phyloP scores from a whole-genome alignment of 768 basidiomycete genomes.

The Harrya chromipes region DNA sequence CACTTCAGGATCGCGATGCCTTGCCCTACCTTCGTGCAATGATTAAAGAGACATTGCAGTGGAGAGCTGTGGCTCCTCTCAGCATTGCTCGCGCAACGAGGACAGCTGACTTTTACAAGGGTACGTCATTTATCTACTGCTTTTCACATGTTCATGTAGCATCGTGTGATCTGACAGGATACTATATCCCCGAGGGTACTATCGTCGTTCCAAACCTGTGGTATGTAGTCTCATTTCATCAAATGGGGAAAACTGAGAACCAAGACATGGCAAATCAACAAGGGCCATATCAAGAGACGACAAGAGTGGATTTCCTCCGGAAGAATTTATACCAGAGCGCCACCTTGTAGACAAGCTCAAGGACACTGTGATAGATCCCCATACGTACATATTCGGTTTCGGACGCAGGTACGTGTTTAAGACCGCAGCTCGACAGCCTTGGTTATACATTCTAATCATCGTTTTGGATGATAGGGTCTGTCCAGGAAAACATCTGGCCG shows the following conservation, averaged over 20 bases:
- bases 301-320: conserved; percentile 14
- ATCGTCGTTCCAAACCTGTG: conserved; percentile 16
- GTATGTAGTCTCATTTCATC: background rate
- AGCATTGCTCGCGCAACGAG: conserved; percentile 12
- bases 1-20: conserved; percentile 24
- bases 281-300: conserved; percentile 18
- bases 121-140: background rate
- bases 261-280: background rate
- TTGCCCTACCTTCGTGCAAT: conserved; percentile 51
- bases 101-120: conserved; percentile 8
- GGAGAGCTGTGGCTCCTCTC: conserved; percentile 9
- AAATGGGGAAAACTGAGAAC: background rate
- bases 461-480: conserved; percentile 4
- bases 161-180: background rate
- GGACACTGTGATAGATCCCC: conserved; percentile 8
- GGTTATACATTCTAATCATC: background rate
- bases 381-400: conserved; percentile 13
- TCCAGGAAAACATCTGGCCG: conserved; percentile 10
- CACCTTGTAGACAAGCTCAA: background rate
- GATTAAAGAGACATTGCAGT: conserved; percentile 29
- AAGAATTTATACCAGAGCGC: conserved; percentile 7
- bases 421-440: background rate
- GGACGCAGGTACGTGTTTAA: background rate
- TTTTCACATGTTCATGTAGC: background rate
- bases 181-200: background rate